Conservation (phyloP, 164 flowering plant genomes). For the Saururus chinensis region DNA sequence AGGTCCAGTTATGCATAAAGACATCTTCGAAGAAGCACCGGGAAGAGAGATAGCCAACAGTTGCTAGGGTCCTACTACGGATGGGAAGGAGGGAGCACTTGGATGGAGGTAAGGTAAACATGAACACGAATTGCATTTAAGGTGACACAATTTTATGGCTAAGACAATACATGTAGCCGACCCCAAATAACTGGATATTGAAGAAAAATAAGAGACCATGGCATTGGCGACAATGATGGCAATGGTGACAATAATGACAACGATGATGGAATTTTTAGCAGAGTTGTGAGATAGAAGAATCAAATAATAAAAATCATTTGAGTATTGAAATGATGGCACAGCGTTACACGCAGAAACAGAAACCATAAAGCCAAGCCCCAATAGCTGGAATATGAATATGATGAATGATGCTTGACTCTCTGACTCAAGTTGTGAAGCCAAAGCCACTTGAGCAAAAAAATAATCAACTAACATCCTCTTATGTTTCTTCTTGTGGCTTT, state of each 20-base stretch:
- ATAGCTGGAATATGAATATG: background rate
- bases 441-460: background rate
- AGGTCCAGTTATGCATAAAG: too few relatives aligned
- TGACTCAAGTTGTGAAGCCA: too few relatives aligned
- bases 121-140: background rate
- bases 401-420: background rate
- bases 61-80: background rate
- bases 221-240: too few relatives aligned
- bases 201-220: too few relatives aligned
- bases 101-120: background rate
- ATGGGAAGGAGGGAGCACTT: background rate
- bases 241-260: too few relatives aligned
- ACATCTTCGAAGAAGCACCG: background rate
- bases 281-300: too few relatives aligned
- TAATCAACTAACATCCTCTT: slow-evolving; percentile 52
- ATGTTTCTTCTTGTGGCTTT: slow-evolving; percentile 53
- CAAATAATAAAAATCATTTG: too few relatives aligned
- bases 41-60: background rate
- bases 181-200: background rate
- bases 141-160: background rate
- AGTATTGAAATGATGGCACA: too few relatives aligned
- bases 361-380: background rate
- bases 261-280: too few relatives aligned
- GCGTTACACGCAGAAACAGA: too few relatives aligned
- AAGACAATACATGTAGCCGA: background rate